Evolutionary conservation across 2,329 filamentous ascomycete genomes (phyloP).

Genomic region (Aspergillus viridinutans): DNA sequence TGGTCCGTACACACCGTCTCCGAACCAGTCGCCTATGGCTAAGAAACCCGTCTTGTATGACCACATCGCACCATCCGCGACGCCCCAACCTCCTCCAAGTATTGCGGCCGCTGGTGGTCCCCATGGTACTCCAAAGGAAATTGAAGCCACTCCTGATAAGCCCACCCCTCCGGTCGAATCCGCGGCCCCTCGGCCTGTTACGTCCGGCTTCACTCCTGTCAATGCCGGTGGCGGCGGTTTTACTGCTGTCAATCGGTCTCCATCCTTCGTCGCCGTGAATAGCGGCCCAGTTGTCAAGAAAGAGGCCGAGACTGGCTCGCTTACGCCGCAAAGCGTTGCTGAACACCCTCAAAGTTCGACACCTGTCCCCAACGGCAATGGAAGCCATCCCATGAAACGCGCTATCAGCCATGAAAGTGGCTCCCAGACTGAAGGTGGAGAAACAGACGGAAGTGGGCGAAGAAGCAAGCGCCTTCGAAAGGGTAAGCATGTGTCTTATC

Average conservation of each 20-base stretch:
- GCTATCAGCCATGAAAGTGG: constrained; percentile 60
- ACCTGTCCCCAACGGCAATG: constrained; percentile 49
- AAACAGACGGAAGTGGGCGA: constrained; percentile 64
- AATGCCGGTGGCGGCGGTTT: constrained; percentile 56
- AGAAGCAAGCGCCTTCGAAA: constrained; percentile 93
- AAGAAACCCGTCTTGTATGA: constrained; percentile 36
- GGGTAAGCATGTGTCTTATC: constrained; percentile 46
- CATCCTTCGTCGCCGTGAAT: constrained; percentile 42
- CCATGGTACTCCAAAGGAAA: constrained; percentile 51
- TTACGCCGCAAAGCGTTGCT: constrained; percentile 60
- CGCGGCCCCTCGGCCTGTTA: constrained; percentile 36
- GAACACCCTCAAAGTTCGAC: constrained; percentile 60
- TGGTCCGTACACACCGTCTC: constrained; percentile 78
- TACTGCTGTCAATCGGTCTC: constrained; percentile 54
- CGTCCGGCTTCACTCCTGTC: constrained; percentile 65
- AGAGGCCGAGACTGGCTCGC: constrained; percentile 54
- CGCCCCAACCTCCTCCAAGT: constrained; percentile 64
- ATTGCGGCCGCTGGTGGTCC: constrained; percentile 51
- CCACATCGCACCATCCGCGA: constrained; percentile 44
- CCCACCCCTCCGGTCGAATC: constrained; percentile 35
- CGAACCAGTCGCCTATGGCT: constrained; percentile 69
- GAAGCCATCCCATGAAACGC: constrained; percentile 65
- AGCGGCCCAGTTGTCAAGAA: constrained; percentile 43
- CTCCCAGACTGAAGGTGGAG: constrained; percentile 44
- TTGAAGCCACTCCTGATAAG: constrained; percentile 29